Base-by-base conservation (phyloP, 1,139 yeast genomes). In the Sugiyamaella novakii region DNA sequence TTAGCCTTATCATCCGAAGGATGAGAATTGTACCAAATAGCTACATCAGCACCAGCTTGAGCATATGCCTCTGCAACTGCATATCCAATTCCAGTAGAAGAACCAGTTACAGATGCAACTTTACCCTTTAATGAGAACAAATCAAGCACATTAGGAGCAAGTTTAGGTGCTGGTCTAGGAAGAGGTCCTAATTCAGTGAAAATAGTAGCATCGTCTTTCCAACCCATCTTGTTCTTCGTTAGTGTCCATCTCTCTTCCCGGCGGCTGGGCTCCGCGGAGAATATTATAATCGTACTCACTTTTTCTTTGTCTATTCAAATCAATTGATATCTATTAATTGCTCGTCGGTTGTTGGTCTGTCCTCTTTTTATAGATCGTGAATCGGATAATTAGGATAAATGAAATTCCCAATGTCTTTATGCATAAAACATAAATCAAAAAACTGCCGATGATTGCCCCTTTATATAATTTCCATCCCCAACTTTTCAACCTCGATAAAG, bases 21-120 rank as follows among this genome's bases (percentile, higher is more conserved):
- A 55, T 80, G 78, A 35, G 81, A 74, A 66, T 80, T 78, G 74
- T 83, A 84, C 95, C 95, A 87, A 60, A 88, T 76, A 54, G 91
- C 92, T 39, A 88, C 84, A 58, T 86, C 88, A 8, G 95, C 96
- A 47, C 96, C 96, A 3, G 94, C 95, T 70, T 87, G 94, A 45
- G 94, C 91, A 62, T 74, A 87, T 0, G 91, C 94, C 63, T 82
- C 85, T 38, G 95, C 96, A 22, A 87, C 87, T 4, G 87, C 88
- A 57, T 71, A 76, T 10, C 96, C 96, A 60, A 88, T 88, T 24
- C 96, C 96, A 33, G 84, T 78, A 12, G 94, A 83, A 3, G 94
- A 84, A 28, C 96, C 96, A 15, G 96, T 86, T 52, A 88, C 80
- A n/a, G 88, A 80, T 49, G 95, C 95, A 15, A 85, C 87, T 67